A percentile compares a stretch with the other conserved stretches of the same genome.
Evolutionary conservation across 2,329 filamentous ascomycete species (phyloP).

Genomic region (Colletotrichum sp.): DNA sequence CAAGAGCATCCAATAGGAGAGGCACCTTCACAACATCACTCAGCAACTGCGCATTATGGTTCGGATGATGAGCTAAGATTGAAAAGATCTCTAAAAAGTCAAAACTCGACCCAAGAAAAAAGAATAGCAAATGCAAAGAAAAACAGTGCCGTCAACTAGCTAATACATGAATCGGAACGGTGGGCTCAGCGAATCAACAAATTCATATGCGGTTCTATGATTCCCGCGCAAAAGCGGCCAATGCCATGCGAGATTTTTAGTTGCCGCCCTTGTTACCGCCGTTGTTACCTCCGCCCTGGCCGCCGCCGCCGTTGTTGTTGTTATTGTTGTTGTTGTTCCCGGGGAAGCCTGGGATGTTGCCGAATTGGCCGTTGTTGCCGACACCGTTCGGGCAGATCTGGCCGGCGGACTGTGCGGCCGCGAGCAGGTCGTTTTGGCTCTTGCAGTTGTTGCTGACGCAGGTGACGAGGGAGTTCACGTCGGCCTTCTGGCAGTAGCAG

Average conservation of each 20-base stretch:
- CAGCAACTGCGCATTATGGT: not conserved
- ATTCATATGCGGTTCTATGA: not conserved
- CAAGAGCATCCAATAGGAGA: fast-evolving
- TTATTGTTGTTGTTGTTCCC: not conserved
- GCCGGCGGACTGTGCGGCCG: slow-evolving; percentile 10
- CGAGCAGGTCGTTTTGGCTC: slow-evolving; percentile 11
- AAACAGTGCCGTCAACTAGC: not conserved
- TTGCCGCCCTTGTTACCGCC: not conserved
- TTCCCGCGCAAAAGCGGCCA: not conserved
- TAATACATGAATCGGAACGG: not conserved
- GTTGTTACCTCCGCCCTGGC: not conserved
- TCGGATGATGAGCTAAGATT: not conserved
- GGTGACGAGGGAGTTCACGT: slow-evolving; percentile 7
- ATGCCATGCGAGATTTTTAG: not conserved
- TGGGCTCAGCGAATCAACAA: not conserved
- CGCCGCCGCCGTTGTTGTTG: not conserved
- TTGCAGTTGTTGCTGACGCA: slow-evolving; percentile 12
- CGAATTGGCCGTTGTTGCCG: not conserved
- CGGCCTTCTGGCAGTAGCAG: slow-evolving; percentile 17
- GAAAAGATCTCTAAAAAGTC: not conserved
- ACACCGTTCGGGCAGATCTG: slow-evolving; percentile 2
- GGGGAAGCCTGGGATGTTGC: not conserved
- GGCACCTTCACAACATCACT: not conserved
- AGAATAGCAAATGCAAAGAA: not conserved
- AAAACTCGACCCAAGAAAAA: not conserved